Percentiles rank a stretch among this genome's conserved stretches.
phyloP scores from a whole-genome alignment of 805 yeast genomes.

The Spencermartinsiella europaea region DNA sequence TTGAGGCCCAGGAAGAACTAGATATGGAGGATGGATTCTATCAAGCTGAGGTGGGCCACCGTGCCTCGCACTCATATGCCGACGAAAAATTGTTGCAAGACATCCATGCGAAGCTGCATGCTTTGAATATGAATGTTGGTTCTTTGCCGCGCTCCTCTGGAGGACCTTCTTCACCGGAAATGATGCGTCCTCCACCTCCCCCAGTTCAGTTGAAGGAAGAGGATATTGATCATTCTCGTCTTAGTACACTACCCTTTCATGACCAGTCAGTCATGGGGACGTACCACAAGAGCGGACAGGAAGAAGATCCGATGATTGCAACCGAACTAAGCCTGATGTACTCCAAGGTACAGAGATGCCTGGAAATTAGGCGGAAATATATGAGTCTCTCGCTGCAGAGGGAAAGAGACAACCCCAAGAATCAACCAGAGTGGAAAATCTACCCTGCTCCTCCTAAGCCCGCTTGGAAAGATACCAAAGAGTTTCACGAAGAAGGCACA shows the following conservation, averaged over 20 bases:
- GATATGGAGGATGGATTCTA: conserved; percentile 13
- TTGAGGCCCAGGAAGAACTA: conserved; percentile 8
- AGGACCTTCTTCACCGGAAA: conserved; percentile 6
- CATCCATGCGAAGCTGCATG: conserved; percentile 61
- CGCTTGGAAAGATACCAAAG: conserved; percentile 61
- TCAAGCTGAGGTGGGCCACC: conserved; percentile 1
- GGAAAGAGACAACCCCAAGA: conserved; percentile 79
- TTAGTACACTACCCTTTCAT: conserved; percentile 12
- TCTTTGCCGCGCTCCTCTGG: background rate
- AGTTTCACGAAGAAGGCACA: conserved; percentile 33
- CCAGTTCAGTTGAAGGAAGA: background rate
- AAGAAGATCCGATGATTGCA: conserved; percentile 30
- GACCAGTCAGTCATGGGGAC: conserved; percentile 26
- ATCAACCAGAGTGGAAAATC: conserved; percentile 63
- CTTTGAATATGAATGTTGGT: conserved; percentile 28
- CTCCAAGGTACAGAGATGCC: conserved; percentile 42
- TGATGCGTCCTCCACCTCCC: conserved; percentile 5
- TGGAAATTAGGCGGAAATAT: conserved; percentile 72
- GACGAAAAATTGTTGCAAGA: conserved; percentile 62
- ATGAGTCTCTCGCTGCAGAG: conserved; percentile 66
- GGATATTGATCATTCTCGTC: background rate
- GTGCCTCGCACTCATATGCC: conserved; percentile 44
- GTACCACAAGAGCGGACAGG: conserved; percentile 13
- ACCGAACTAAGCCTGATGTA: conserved; percentile 35
- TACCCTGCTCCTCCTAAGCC: conserved; percentile 96